Evolutionary conservation across 2,329 filamentous ascomycete genomes (phyloP).

Genomic region (Beauveria bassiana): DNA sequence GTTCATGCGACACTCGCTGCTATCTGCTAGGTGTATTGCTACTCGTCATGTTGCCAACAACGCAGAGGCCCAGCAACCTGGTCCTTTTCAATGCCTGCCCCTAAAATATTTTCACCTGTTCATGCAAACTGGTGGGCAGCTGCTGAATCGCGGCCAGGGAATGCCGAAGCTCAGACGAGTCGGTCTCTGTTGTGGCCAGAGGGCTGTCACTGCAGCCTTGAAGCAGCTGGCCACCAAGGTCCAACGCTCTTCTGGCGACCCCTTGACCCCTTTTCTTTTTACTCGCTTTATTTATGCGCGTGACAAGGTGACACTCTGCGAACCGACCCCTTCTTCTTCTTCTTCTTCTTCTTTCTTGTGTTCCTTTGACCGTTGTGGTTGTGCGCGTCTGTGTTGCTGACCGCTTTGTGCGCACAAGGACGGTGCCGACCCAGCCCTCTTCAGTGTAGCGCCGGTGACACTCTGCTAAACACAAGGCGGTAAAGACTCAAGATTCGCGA

Average conservation of each 20-base stretch:
- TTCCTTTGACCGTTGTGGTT: neutral
- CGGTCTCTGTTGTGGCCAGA: neutral
- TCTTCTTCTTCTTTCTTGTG: neutral
- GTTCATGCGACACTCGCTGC: neutral
- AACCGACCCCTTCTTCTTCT: neutral
- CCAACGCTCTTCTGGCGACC: neutral
- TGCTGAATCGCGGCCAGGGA: neutral
- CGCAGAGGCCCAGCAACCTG: neutral
- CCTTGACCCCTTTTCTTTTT: slow-evolving; percentile 2
- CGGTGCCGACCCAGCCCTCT: neutral
- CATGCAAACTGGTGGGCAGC: slow-evolving; percentile 5
- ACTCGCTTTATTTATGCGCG: slow-evolving; percentile 1
- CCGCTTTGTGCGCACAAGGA: neutral
- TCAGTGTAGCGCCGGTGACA: neutral
- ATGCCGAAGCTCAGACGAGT: neutral
- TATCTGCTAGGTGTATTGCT: no score
- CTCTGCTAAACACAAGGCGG: slow-evolving; percentile 4
- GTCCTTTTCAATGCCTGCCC: neutral
- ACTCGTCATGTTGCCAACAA: neutral
- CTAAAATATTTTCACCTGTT: neutral
- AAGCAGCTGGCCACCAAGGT: neutral
- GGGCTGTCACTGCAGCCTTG: neutral
- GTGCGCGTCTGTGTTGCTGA: neutral
- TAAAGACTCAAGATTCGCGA: neutral
- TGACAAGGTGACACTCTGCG: neutral